Evolutionary conservation across 768 basidiomycete genomes (phyloP).

Genomic region (Leccinellum rugosiceps): DNA sequence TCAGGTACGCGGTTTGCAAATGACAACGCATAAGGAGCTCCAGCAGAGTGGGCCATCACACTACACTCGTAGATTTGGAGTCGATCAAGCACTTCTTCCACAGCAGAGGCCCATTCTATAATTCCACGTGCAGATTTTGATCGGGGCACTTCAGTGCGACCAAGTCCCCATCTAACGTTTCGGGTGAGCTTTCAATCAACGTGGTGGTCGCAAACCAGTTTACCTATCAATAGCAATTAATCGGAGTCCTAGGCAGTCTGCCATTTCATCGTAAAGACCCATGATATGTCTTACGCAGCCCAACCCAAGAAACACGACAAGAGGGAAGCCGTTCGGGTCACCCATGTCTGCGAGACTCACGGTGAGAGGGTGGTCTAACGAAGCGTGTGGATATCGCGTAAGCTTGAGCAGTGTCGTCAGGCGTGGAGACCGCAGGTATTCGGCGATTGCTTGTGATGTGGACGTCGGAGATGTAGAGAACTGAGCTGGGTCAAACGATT

Average conservation of each 20-base stretch:
- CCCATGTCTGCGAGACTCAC: slow-evolving; percentile 96
- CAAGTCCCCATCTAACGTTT: slow-evolving; percentile 78
- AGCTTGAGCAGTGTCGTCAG: slow-evolving; percentile 81
- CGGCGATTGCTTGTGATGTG: slow-evolving; percentile 71
- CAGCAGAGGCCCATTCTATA: slow-evolving; percentile 85
- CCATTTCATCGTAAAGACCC: slow-evolving; percentile 96
- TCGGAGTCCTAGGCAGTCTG: slow-evolving; percentile 77
- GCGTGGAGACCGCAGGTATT: slow-evolving; percentile 82
- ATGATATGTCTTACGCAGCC: slow-evolving; percentile 94
- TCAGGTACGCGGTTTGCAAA: slow-evolving; percentile 73
- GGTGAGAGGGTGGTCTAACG: slow-evolving; percentile 66
- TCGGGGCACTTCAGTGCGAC: slow-evolving; percentile 70
- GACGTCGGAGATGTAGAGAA: slow-evolving; percentile 47
- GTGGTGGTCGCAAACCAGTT: slow-evolving; percentile 16
- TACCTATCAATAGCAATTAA: slow-evolving; percentile 93
- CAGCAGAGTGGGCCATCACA: slow-evolving; percentile 94
- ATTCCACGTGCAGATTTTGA: slow-evolving; percentile 73
- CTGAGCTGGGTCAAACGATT: slow-evolving; percentile 26
- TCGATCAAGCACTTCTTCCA: slow-evolving; percentile 85
- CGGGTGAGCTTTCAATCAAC: slow-evolving; percentile 12
- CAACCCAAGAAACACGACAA: slow-evolving; percentile 89
- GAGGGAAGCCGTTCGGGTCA: slow-evolving; percentile 76
- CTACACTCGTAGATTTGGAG: slow-evolving; percentile 77
- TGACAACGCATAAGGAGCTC: slow-evolving; percentile 90
- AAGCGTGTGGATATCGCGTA: slow-evolving; percentile 76